These are phyloP conservation scores for Knoxia roxburghii DNA, from an alignment of 257 asterid species.

Conservation along the genomic window DNA sequence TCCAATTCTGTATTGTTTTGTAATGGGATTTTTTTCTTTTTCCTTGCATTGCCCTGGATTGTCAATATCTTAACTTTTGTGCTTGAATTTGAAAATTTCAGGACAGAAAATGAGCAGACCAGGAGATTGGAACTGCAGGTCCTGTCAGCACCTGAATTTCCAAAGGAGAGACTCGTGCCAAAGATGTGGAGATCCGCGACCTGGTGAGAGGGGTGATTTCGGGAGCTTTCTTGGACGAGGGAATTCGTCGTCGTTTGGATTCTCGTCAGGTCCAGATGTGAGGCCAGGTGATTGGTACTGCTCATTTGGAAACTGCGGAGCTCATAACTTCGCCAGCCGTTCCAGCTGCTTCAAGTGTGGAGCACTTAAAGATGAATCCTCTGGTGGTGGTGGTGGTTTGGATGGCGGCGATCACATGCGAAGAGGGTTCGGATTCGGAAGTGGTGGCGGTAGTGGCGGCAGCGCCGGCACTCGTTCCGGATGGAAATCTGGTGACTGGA, in stretches of 20 bases:
- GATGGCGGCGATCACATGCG: conserved; percentile 46
- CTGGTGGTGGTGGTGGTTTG: conserved; percentile 9
- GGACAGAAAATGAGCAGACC: conserved; percentile 70
- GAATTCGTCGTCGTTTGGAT: conserved; percentile 34
- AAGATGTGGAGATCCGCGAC: conserved; percentile 83
- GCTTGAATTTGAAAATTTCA: background rate
- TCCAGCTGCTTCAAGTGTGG: conserved; percentile 98
- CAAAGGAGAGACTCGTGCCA: conserved; percentile 96
- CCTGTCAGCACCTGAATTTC: conserved; percentile 92
- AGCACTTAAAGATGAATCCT: conserved; percentile 65
- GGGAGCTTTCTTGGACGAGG: conserved; percentile 44
- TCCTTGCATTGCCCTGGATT: background rate
- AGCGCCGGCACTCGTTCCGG: conserved; percentile 59
- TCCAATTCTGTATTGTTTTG: background rate
- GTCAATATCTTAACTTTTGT: background rate
- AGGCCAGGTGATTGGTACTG: conserved; percentile 99
- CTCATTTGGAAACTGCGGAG: conserved; percentile 69
- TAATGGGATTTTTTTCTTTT: background rate
- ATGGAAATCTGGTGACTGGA: conserved; percentile 99
- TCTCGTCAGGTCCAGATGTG: conserved; percentile 79
- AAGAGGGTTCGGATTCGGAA: conserved; percentile 38
- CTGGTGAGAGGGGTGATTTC: conserved; percentile 41
- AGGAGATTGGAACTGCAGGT: conserved; percentile 98
- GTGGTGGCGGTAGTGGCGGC: conserved; percentile 19
- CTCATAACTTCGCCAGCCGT: conserved; percentile 98